A percentile compares a stretch with the other conserved stretches of the same genome.
Conservation (phyloP, 164 flowering plant genomes). For the Sedum album region DNA sequence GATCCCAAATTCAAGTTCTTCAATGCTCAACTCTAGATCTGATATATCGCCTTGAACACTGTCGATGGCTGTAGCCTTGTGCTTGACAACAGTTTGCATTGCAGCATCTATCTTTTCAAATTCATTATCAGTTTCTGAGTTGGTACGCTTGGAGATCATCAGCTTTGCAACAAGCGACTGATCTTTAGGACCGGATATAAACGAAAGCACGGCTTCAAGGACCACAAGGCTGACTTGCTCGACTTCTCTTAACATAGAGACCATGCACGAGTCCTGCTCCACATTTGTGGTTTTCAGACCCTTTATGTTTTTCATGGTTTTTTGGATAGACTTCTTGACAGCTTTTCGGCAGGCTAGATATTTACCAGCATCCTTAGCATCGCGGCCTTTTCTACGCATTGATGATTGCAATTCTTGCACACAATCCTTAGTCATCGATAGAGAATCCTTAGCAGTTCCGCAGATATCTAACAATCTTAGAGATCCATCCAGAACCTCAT, state of each 20-base stretch:
- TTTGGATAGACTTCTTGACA: constrained; percentile 14
- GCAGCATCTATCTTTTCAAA: neutral
- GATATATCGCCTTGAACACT: neutral
- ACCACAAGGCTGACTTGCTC: constrained; percentile 14
- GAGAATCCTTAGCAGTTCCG: constrained; percentile 11
- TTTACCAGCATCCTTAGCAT: constrained; percentile 9
- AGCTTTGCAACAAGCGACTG: constrained; percentile 9
- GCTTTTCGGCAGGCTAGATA: constrained; percentile 14
- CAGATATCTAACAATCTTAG: constrained; percentile 20
- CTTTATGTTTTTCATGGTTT: constrained; percentile 10
- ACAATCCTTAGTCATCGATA: constrained; percentile 15
- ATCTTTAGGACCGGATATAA: constrained; percentile 7
- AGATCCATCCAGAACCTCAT: constrained; percentile 26
- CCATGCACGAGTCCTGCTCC: neutral
- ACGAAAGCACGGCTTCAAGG: constrained; percentile 15
- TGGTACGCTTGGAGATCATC: neutral
- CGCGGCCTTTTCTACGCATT: constrained; percentile 13
- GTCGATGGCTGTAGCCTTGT: neutral
- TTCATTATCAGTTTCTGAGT: neutral
- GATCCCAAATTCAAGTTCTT: constrained; percentile 10
- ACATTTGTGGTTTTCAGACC: neutral
- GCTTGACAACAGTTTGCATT: neutral
- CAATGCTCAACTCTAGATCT: constrained; percentile 7
- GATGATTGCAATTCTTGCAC: constrained; percentile 16
- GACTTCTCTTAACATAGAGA: constrained; percentile 18